phyloP scores from a whole-genome alignment of 306 rosid species.

The Lotus japonicus region DNA sequence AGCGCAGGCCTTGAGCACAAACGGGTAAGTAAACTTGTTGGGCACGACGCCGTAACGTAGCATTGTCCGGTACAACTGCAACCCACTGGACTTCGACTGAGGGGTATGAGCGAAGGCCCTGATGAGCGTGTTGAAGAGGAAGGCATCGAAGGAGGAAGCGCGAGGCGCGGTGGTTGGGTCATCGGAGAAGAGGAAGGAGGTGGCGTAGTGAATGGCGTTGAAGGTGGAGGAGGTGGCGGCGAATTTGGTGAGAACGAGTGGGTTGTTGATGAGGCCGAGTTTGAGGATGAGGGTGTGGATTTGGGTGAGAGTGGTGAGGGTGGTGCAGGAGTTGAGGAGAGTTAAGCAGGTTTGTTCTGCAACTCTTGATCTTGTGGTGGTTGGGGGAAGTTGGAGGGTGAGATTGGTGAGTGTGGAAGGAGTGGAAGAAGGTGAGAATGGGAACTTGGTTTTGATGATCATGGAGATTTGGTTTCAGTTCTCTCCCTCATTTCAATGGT shows the following conservation, averaged over 20 bases:
- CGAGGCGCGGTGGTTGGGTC: constrained; percentile 12
- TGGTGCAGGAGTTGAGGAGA: constrained; percentile 46
- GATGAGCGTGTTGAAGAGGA: constrained; percentile 67
- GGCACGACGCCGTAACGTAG: constrained; percentile 48
- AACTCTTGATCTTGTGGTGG: constrained; percentile 30
- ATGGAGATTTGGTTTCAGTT: neutral
- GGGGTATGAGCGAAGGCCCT: constrained; percentile 68
- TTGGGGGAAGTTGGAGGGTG: constrained; percentile 17
- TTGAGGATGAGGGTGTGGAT: constrained; percentile 59
- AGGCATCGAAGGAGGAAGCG: constrained; percentile 41
- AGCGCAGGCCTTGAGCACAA: constrained; percentile 81
- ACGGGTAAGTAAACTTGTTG: constrained; percentile 82
- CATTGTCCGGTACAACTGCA: constrained; percentile 42
- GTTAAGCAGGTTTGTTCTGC: constrained; percentile 68
- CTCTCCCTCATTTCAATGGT: neutral
- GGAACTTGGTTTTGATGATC: constrained; percentile 18
- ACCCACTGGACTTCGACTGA: constrained; percentile 33
- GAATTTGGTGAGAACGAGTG: constrained; percentile 80
- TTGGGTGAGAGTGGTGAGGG: constrained; percentile 39
- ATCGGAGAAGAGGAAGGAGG: constrained; percentile 49
- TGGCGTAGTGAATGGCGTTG: constrained; percentile 48
- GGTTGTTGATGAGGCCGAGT: constrained; percentile 61
- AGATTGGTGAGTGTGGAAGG: neutral
- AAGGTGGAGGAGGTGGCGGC: constrained; percentile 53
- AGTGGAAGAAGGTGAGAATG: neutral